Evolutionary conservation across 169 alveolate genomes (phyloP).

Genomic region (Cryptosporidium baileyi): DNA sequence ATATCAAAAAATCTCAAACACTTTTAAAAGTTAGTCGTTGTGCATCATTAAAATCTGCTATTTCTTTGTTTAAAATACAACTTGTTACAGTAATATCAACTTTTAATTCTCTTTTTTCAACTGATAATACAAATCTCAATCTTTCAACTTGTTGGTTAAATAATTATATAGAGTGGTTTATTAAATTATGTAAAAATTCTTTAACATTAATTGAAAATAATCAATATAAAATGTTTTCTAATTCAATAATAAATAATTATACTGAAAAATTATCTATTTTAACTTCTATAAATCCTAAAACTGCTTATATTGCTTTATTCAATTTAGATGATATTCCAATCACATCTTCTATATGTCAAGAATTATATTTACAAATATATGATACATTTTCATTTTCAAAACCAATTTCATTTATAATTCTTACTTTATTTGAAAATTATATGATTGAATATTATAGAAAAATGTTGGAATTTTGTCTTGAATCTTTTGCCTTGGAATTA

Average conservation of each 20-base stretch:
- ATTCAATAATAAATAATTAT: no score
- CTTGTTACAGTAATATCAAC: not conserved
- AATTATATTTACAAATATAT: constrained; percentile 4
- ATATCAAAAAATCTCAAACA: not conserved
- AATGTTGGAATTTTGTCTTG: constrained; percentile 29
- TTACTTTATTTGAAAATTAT: constrained; percentile 45
- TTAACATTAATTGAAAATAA: constrained; percentile 7
- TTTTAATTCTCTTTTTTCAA: constrained; percentile 27
- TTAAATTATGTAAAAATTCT: constrained; percentile 2
- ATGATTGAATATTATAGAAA: constrained; percentile 56
- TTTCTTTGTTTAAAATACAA: constrained; percentile 1
- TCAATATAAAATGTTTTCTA: not conserved
- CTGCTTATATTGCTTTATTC: constrained; percentile 31
- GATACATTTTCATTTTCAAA: constrained; percentile 39
- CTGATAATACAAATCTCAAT: no score
- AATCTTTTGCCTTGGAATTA: not conserved
- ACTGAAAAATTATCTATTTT: not conserved
- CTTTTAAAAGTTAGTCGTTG: not conserved
- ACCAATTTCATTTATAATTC: not conserved
- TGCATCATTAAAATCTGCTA: constrained; percentile 22
- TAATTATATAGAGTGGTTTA: constrained; percentile 27
- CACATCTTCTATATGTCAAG: constrained; percentile 32
- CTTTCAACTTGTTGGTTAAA: constrained; percentile 25
- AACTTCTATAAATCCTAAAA: not conserved
- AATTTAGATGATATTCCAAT: constrained; percentile 27